These are phyloP conservation scores for Daldinia caldariorum DNA, from an alignment of 495 filamentous ascomycete genomes.

Conservation along the genomic window DNA sequence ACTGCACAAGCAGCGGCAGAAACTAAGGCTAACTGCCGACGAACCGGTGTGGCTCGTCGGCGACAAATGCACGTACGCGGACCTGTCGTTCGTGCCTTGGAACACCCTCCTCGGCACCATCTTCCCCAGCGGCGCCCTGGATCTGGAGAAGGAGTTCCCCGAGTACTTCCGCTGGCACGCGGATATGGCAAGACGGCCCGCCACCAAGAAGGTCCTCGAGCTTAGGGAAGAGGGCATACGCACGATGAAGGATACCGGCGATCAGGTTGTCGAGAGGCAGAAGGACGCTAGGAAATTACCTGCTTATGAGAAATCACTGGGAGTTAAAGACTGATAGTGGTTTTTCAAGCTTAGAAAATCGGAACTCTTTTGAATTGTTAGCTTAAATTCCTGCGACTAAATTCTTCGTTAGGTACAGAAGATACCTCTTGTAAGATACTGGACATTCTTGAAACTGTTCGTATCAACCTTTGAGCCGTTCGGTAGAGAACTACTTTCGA, in stretches of 20 bases:
- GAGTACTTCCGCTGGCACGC: not conserved
- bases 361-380: not conserved
- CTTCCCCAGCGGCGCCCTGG: conserved; percentile 10
- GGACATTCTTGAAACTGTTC: not conserved
- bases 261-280: conserved; percentile 17
- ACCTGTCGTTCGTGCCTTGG: conserved; percentile 70
- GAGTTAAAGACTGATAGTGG: not conserved
- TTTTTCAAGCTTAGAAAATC: not conserved
- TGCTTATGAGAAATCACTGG: not conserved
- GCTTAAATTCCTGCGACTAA: not conserved
- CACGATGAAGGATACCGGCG: conserved; percentile 31
- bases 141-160: not conserved
- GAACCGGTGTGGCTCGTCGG: conserved; percentile 70
- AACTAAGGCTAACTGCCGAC: conserved; percentile 35
- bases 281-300: not conserved
- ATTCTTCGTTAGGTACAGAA: not conserved
- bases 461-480: not conserved
- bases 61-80: conserved; percentile 65
- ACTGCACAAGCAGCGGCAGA: not conserved
- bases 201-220: conserved; percentile 54
- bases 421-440: not conserved
- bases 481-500: not conserved
- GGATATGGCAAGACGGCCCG: conserved; percentile 46
- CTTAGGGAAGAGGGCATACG: conserved; percentile 44
- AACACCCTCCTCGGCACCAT: conserved; percentile 34